Conservation (phyloP, 805 yeast species). For the Saccharomycopsis malanga region DNA sequence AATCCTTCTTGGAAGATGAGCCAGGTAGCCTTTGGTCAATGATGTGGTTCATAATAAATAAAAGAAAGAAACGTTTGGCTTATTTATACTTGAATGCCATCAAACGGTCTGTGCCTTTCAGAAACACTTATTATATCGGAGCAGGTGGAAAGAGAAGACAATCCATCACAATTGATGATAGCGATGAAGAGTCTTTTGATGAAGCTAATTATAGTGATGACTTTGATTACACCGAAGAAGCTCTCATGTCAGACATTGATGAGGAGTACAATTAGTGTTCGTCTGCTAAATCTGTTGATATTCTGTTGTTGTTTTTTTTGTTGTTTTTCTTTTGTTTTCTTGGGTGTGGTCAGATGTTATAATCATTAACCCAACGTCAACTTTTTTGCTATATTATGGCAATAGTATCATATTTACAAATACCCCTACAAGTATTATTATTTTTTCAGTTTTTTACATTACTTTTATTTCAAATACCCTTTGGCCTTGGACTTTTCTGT, state of each 20-base stretch:
- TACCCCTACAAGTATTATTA: too few relatives aligned
- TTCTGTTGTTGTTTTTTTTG: too few relatives aligned
- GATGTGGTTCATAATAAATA: slow-evolving; percentile 90
- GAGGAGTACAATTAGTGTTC: too few relatives aligned
- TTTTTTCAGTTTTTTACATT: not conserved
- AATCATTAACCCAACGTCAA: too few relatives aligned
- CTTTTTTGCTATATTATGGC: too few relatives aligned
- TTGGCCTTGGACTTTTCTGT: not conserved
- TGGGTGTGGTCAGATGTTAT: too few relatives aligned
- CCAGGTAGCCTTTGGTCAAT: slow-evolving; percentile 62
- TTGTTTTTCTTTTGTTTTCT: too few relatives aligned
- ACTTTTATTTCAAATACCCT: not conserved
- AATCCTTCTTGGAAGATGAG: slow-evolving; percentile 60
- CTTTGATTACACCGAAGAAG: slow-evolving; percentile 10
- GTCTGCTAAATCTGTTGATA: too few relatives aligned
- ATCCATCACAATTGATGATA: slow-evolving; percentile 19
- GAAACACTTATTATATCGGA: slow-evolving; percentile 11
- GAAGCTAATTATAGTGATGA: slow-evolving; percentile 5
- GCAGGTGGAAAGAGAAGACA: slow-evolving; percentile 13
- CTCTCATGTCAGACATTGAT: slow-evolving; percentile 21
- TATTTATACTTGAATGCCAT: slow-evolving; percentile 64
- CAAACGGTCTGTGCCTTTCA: slow-evolving; percentile 18
- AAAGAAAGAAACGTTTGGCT: slow-evolving; percentile 85
- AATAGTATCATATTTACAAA: too few relatives aligned
- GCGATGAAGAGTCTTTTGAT: slow-evolving; percentile 14